Evolutionary conservation across 139 green algal species (phyloP), one percentile per base, ranked within the genome.

Genomic region (Raphidocelis subcapitata): DNA sequence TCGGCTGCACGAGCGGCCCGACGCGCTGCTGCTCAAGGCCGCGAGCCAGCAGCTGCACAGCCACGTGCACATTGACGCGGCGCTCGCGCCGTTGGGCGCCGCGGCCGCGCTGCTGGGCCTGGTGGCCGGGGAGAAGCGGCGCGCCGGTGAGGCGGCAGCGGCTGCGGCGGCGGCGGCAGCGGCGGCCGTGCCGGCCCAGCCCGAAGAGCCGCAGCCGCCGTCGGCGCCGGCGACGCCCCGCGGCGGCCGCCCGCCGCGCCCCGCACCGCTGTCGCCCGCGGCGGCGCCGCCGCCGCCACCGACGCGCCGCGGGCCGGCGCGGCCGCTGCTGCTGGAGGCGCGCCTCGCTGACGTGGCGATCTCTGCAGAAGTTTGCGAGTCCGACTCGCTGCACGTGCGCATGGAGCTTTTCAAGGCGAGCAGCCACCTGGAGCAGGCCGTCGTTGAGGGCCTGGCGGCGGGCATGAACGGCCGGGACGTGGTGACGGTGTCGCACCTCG

Each of bases 61-160:
- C 26, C n/a, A 72, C 5, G 26, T 61, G 26, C 72, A 78, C 63
- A 60, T 78, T 3, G 72, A 78, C 62, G 72, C 52, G 20, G 72
- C 37, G 24, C 24, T 78, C 15, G 62, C 72, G 32, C 32, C 62
- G 16, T 26, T 37, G 18, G 63, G 72, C 28, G 61, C 60, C 12
- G 63, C 63, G 26, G 60, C 57, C 23, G 60, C 32, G 24, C 57
- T 46, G 14, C n/a, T 69, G 61, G 60, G 62, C 46, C 32, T 31
- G 23, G 26, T 52, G 10, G 61, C 61, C 29, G 37, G 14, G 29
- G 55, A 69, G 46, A 44, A 62, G 60, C 70, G 65, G 60, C 70
- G 65, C 31, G 47, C 37, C 28, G 31, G 55, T 10, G 32, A 63
- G 49, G 60, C 60, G 14, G 37, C 56, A 26, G 46, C 70, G 31